Evolutionary conservation across 2,329 filamentous ascomycete species (phyloP).

Genomic region (Talaromyces marneffei): DNA sequence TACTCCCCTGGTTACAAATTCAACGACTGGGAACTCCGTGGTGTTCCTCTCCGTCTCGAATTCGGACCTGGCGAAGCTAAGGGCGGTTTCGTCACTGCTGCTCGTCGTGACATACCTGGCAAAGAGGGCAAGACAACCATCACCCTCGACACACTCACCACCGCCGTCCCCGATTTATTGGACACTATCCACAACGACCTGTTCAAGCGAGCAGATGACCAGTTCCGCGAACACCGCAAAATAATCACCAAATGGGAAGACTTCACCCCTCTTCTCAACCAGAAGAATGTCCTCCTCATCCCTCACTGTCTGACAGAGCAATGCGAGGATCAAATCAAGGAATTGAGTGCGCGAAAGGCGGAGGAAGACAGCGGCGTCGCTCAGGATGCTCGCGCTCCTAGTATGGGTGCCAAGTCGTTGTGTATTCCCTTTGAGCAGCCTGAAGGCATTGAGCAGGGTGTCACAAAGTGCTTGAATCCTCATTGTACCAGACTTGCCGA

Average conservation of each 20-base stretch:
- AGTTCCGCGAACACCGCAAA: slow-evolving; percentile 75
- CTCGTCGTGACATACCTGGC: slow-evolving; percentile 70
- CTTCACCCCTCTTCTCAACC: slow-evolving; percentile 82
- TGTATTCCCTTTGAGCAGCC: slow-evolving; percentile 85
- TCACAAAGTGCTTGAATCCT: slow-evolving; percentile 88
- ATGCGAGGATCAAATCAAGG: slow-evolving; percentile 94
- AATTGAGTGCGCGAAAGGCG: slow-evolving; percentile 71
- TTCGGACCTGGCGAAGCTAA: slow-evolving; percentile 93
- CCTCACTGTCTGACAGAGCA: slow-evolving; percentile 78
- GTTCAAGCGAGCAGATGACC: slow-evolving; percentile 66
- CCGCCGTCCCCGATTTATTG: slow-evolving; percentile 71
- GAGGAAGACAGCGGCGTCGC: slow-evolving; percentile 57
- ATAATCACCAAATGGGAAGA: slow-evolving; percentile 82
- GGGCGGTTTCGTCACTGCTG: slow-evolving; percentile 74
- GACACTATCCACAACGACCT: slow-evolving; percentile 87
- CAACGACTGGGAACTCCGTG: slow-evolving; percentile 97
- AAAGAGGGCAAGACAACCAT: slow-evolving; percentile 71
- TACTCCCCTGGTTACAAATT: slow-evolving; percentile 97
- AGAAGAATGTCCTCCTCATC: slow-evolving; percentile 87
- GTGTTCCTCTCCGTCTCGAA: slow-evolving; percentile 87
- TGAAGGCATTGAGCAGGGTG: slow-evolving; percentile 66
- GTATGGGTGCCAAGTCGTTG: slow-evolving; percentile 70
- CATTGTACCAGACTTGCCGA: slow-evolving; percentile 71
- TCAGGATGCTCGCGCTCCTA: slow-evolving; percentile 67
- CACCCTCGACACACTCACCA: slow-evolving; percentile 65